Percentiles rank a stretch among this genome's conserved stretches.
Evolutionary conservation across 2,329 filamentous ascomycete species (phyloP).

Genomic region (Hypomyces perniciosus): DNA sequence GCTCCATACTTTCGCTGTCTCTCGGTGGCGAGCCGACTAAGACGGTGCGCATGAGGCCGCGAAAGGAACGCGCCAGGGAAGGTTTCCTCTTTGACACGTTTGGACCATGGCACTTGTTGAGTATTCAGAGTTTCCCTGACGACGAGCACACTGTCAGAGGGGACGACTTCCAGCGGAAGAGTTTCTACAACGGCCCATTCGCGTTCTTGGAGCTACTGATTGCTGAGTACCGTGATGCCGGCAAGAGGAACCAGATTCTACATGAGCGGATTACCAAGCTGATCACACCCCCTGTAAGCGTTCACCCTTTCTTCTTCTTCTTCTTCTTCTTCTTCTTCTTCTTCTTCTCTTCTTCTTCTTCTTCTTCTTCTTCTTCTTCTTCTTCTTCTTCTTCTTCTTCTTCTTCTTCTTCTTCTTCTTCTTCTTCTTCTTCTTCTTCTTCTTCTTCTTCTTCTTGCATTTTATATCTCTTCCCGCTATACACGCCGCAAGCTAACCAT

Average conservation of each 20-base stretch:
- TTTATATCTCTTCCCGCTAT: too few relatives aligned
- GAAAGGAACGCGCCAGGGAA: constrained; percentile 41
- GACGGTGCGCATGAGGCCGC: constrained; percentile 42
- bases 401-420: not conserved
- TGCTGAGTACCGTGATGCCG: constrained; percentile 54
- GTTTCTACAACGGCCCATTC: constrained; percentile 55
- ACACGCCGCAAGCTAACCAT: not conserved
- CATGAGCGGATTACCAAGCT: constrained; percentile 52
- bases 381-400: not conserved
- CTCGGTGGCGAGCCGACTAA: constrained; percentile 46
- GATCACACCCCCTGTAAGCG: constrained; percentile 48
- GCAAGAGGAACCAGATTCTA: constrained; percentile 51
- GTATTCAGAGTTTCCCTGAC: constrained; percentile 54
- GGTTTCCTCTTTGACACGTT: constrained; percentile 54
- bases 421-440: not conserved
- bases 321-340: not conserved
- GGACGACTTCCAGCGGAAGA: constrained; percentile 46
- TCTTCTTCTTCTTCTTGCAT: not conserved
- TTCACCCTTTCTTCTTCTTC: constrained; percentile 3
- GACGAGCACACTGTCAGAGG: constrained; percentile 50
- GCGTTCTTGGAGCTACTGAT: constrained; percentile 55
- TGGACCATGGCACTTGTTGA: constrained; percentile 54
- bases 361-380: not conserved
- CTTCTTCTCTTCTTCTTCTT: not conserved
- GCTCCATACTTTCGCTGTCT: constrained; percentile 53